Evolutionary conservation across 2,329 filamentous ascomycete genomes (phyloP).

Genomic region (Aureobasidium zeae): DNA sequence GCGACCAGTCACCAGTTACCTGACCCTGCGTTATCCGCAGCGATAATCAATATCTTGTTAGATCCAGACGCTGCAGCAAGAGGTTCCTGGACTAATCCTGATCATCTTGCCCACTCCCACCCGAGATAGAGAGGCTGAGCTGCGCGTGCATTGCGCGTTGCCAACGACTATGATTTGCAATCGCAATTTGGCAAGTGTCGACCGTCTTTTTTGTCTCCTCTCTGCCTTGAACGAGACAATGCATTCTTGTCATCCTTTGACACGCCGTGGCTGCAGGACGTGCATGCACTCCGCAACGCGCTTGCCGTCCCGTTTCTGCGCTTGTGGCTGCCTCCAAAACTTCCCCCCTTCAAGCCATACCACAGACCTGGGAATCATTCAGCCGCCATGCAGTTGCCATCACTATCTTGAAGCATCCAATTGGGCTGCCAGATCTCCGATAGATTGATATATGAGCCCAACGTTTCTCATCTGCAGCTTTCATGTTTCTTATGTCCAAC

Average conservation of each 20-base stretch:
- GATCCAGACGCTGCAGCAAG: too few species aligned
- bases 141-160: too few species aligned
- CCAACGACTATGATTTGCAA: slow-evolving; percentile 4
- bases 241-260: slow-evolving; percentile 3
- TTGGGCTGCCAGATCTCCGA: neutral
- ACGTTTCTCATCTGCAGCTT: too few species aligned
- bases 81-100: too few species aligned
- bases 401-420: neutral
- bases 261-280: slow-evolving; percentile 8
- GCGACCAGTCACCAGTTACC: too few species aligned
- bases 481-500: too few species aligned
- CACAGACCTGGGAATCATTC: neutral
- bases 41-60: too few species aligned
- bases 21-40: too few species aligned
- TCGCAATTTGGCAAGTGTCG: neutral
- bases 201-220: neutral
- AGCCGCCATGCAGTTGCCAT: too few species aligned
- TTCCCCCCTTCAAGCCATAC: neutral
- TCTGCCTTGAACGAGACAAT: neutral
- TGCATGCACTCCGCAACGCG: slow-evolving; percentile 11
- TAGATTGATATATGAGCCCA: too few species aligned
- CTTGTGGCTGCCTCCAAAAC: neutral
- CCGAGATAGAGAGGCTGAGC: too few species aligned
- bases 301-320: slow-evolving; percentile 8
- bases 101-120: too few species aligned